phyloP scores from a whole-genome alignment of 768 basidiomycete genomes.

The Pleurotus giganteus region DNA sequence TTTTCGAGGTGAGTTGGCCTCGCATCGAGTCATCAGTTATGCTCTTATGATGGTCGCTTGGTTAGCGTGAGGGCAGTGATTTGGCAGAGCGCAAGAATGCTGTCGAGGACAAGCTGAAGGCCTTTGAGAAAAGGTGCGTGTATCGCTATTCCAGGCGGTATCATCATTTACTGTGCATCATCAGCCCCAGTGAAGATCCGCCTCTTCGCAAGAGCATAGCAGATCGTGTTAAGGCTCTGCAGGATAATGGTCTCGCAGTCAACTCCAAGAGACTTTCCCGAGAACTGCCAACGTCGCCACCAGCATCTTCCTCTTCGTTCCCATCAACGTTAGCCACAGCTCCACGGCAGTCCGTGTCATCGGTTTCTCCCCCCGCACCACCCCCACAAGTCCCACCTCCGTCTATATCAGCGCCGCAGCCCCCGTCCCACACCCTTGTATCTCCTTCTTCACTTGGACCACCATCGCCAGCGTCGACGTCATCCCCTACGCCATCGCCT shows the following conservation, averaged over 20 bases:
- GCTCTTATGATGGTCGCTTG: conserved; percentile 2
- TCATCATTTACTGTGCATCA: conserved; percentile 8
- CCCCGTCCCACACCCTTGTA: conserved; percentile 65
- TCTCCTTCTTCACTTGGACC: conserved; percentile 71
- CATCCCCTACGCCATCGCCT: conserved; percentile 53
- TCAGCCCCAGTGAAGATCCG: conserved; percentile 26
- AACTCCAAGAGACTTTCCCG: conserved; percentile 55
- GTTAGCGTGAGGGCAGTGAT: conserved; percentile 37
- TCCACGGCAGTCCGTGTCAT: conserved; percentile 19
- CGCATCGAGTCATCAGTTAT: conserved; percentile 9
- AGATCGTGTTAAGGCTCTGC: conserved; percentile 75
- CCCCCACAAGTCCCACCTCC: conserved; percentile 26
- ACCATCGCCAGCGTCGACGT: conserved; percentile 69
- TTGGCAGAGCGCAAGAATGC: conserved; percentile 32
- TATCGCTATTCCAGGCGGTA: conserved; percentile 5
- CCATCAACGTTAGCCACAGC: conserved; percentile 20
- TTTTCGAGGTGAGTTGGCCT: conserved; percentile 55
- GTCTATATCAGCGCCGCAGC: conserved; percentile 30
- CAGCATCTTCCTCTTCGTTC: conserved; percentile 37
- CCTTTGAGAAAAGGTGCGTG: conserved; percentile 36
- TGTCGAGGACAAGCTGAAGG: conserved; percentile 47
- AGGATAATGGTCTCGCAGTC: conserved; percentile 67
- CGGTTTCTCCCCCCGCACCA: conserved; percentile 20
- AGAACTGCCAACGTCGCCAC: conserved; percentile 43
- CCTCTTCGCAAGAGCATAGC: conserved; percentile 57